Base-by-base conservation (phyloP, 2,329 filamentous ascomycete genomes). In the Sarocladium oryzae region DNA sequence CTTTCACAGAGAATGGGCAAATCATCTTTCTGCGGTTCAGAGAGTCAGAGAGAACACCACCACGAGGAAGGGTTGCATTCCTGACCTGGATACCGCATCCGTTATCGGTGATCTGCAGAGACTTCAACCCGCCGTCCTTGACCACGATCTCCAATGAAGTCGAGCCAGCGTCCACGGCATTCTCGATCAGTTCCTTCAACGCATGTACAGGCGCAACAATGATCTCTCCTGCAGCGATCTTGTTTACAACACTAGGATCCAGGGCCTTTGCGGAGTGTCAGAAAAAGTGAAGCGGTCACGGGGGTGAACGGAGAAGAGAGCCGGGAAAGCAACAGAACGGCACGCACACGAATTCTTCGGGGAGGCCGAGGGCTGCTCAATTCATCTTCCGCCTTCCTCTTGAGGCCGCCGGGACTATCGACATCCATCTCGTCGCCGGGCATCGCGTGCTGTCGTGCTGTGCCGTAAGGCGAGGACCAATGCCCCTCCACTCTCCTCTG, bases 191-290 rank as follows among this genome's bases (percentile, higher is more conserved):
- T 66, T 99, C 93, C 69, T 99, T 99, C 52, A 99, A 70, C 2
- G 95, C 93, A 67, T 99, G 89, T 24, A 96, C 90, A 0, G 93
- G 95, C 2, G 93, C 92, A 46, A 99, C 90, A 54, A 99, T 99
- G 61, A 99, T 99, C 68, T 99, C 93, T 18, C 93, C 93, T 0
- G 93, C 93, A 1, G 93, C 93, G 58, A 99, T 99, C 68, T 97
- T 99, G 75, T 97, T 99, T 57, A 99, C 88, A 20, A 99, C 93
- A 71, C 93, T 86, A 56, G 88, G 84, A 61, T 95, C 88, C 23
- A 99, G 79, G 13, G 92, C 87, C 84, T 95, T 51, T 1, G 15
- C 3, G 35, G 3, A 28, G 20, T 48, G 38, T 38, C 51, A 49
- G 40, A 43, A 43, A 43, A 43, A 20, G 43, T 26, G 35, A 11